Conservation (phyloP, 805 yeast genomes). For the Starmerella vaccinii region DNA sequence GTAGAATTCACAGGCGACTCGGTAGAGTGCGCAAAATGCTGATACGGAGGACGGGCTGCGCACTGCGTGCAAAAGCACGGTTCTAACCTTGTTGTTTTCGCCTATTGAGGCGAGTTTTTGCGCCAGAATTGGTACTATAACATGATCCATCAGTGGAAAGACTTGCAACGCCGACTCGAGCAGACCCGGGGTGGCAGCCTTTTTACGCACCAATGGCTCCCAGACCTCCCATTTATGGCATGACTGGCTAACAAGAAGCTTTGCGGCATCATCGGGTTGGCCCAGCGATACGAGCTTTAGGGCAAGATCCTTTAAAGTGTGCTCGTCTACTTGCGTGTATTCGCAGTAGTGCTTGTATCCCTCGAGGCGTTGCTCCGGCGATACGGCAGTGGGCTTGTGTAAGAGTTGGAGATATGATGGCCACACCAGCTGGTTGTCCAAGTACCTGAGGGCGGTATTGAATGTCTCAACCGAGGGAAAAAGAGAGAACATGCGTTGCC, state of each 20-base stretch:
- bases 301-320: not conserved
- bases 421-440: slow-evolving; percentile 51
- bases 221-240: slow-evolving; percentile 4
- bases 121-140: slow-evolving; percentile 1
- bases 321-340: not conserved
- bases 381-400: slow-evolving; percentile 15
- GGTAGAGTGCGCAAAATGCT: slow-evolving; percentile 14
- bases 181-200: not conserved
- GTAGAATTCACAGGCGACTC: slow-evolving; percentile 30
- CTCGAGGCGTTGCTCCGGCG: not conserved
- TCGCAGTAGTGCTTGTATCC: slow-evolving; percentile 7
- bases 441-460: slow-evolving; percentile 39
- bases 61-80: not conserved
- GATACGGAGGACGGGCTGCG: not conserved
- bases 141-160: slow-evolving; percentile 3
- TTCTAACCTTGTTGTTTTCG: slow-evolving; percentile 1
- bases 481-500: slow-evolving; percentile 12
- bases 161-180: slow-evolving; percentile 2
- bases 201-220: not conserved
- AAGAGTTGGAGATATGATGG: slow-evolving; percentile 43
- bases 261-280: slow-evolving; percentile 2
- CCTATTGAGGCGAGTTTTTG: not conserved
- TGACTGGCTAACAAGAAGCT: not conserved
- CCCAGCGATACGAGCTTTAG: not conserved
- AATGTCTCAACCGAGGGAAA: slow-evolving; percentile 35